Evolutionary conservation across 371 early-diverging fungal species (phyloP).

Genomic region (Rhizopus stolonifer): DNA sequence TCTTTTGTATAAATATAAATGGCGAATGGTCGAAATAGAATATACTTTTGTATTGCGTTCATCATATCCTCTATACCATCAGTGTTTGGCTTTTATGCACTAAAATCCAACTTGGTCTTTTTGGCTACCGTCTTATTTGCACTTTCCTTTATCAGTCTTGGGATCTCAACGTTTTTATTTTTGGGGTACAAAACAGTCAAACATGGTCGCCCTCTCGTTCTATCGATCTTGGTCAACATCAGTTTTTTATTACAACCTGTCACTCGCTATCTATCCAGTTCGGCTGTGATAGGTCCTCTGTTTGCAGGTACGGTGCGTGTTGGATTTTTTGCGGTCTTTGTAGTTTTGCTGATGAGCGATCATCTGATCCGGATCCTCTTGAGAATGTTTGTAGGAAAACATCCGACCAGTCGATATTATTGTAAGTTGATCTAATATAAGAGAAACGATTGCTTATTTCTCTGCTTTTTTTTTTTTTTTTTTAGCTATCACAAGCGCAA

Average conservation of each 20-base stretch:
- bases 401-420: constrained; percentile 25
- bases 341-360: constrained; percentile 30
- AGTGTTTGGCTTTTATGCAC: constrained; percentile 26
- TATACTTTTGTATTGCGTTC: constrained; percentile 30
- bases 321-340: constrained; percentile 31
- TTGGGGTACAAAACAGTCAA: constrained; percentile 37
- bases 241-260: constrained; percentile 27
- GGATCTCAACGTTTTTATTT: constrained; percentile 26
- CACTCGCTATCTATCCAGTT: constrained; percentile 22
- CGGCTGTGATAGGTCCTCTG: constrained; percentile 24
- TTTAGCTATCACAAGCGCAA: constrained; percentile 32
- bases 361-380: constrained; percentile 25
- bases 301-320: constrained; percentile 24
- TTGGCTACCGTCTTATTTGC: constrained; percentile 21
- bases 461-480: no score
- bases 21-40: constrained; percentile 28
- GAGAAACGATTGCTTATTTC: neutral
- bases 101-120: constrained; percentile 10
- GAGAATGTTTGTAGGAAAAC: constrained; percentile 25
- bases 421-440: constrained; percentile 13
- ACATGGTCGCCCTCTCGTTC: constrained; percentile 33
- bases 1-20: constrained; percentile 2
- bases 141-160: constrained; percentile 25
- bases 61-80: constrained; percentile 27
- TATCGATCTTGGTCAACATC: constrained; percentile 18